Base-by-base conservation (phyloP, 805 yeast genomes). In the Saccharomycopsis selenospora region DNA sequence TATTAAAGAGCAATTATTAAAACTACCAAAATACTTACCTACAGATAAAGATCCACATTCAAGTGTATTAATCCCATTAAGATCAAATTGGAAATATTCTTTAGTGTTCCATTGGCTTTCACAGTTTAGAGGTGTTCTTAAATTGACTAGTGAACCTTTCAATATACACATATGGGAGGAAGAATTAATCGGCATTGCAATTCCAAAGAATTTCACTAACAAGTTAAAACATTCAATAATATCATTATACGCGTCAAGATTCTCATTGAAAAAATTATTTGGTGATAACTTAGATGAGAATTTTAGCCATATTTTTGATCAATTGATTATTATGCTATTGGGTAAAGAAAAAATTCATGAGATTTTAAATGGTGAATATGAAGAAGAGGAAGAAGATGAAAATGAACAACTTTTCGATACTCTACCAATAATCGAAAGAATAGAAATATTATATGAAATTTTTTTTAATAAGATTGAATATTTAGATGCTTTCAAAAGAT, bases 161-260 rank as follows among this genome's bases (percentile, higher is more conserved):
- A 82, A 80, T 56, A 72, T 73, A 5, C 82, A 79, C 50, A 64
- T 73, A 17, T 71, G 80, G 51, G 88, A 81, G 57, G 79, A 79
- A 56, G 88, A 81, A 55, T 63, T 81, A 11, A 64, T 79, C 23
- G 73, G 73, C 0, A 53, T 71, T 20, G 61, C 43, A n/a, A 26
- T 61, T 20, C 76, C 73, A 13, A 62, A 66, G 1, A 61, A 69
- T 42, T 64, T 79, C 45, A 57, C 71, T 11, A 67, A 69, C 48
- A 72, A 66, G 50, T 65, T 79, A 28, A 70, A 75, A 46, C 13
- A 7, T 14, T 33, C 38, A 7, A 33, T 33, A 5, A 33, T 33
- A 33, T 14, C 20, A 14, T 20, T 33, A 6, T 33, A 5, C 38
- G 38, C 38, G 5, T 33, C 38, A 20, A 33, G 10, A 33, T 33